Conservation (phyloP, 2,329 filamentous ascomycete genomes). For the Elsinoe batatas region DNA sequence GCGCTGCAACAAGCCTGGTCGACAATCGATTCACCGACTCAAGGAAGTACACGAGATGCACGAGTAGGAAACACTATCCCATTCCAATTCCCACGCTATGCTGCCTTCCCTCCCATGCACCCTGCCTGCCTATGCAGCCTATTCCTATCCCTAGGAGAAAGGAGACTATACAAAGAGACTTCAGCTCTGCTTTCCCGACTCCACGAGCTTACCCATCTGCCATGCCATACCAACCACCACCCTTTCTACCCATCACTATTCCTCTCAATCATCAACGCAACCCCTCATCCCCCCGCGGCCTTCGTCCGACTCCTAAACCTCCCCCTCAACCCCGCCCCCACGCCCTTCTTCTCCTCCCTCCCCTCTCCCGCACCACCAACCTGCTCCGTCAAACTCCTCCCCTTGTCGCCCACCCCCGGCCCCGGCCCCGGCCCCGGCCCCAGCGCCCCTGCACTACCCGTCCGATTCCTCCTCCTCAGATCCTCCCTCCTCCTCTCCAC, state of each 20-base stretch:
- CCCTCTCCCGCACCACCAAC: neutral
- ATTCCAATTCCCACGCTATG: neutral
- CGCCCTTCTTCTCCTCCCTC: conserved; percentile 7
- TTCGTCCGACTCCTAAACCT: conserved; percentile 12
- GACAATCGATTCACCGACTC: no score
- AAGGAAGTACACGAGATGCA: no score
- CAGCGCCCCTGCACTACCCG: neutral
- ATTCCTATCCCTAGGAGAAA: neutral
- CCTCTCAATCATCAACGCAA: neutral
- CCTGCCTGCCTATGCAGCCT: neutral
- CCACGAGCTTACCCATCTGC: no score
- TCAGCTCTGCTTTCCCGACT: no score
- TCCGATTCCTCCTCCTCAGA: neutral
- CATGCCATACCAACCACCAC: no score
- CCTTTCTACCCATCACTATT: neutral
- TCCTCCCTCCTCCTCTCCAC: conserved; percentile 69
- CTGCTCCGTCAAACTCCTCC: neutral
- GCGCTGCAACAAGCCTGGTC: no score
- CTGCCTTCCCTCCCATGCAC: neutral
- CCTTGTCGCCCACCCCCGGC: neutral
- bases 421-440: neutral
- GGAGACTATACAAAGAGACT: neutral
- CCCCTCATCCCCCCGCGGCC: neutral
- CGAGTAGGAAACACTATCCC: no score
- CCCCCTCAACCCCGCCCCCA: conserved; percentile 14